Evolutionary conservation across 1,284 basidiomycete genomes (phyloP), one percentile per base, ranked within the genome.

Genomic region (Malassezia dermatis): DNA sequence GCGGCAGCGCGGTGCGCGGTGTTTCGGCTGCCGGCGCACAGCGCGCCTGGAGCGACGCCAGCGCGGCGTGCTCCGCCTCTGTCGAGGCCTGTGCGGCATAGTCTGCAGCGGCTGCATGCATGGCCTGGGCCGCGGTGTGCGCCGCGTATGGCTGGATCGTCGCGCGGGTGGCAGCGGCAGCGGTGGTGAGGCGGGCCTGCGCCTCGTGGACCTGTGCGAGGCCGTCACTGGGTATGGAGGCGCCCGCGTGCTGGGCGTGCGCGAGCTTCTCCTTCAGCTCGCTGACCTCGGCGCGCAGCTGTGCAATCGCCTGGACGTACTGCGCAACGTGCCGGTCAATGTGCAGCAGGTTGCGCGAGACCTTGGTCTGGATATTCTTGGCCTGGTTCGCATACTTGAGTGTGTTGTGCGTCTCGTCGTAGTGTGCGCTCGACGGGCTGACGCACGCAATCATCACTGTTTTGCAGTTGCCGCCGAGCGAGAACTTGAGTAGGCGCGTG

Each of bases 201-300:
- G 44, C 46, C 24, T 47, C 44, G 27, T 28, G 37, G 11, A 48
- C 39, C 11, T 12, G 17, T n/a, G 35, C 21, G 4, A 19, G 23
- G n/a, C n/a, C 21, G 32, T 6, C 31, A 34, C 39, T 34, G 30
- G 15, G 39, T 27, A 15, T 32, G 13, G 8, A n/a, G 4, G 13
- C 15, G 17, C 11, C n/a, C 45, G 40, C 17, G n/a, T 23, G n/a
- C n/a, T n/a, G 46, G 4, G 84, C 81, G 44, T n/a, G 46, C 4
- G 84, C 81, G 44, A 94, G 79, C 76, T 86, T 87, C 31, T 81
- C 82, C 75, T 93, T 90, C 61, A 96, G 82, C 65, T 91, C 86
- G 24, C 83, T 81, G 53, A 89, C 83, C 75, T 90, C 86, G 42
- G 80, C 75, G 67, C 89, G 88, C 61, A 90, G 83, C 53, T 86